Base-by-base conservation (phyloP, 768 basidiomycete genomes). In the Crassisporium funariophilum region DNA sequence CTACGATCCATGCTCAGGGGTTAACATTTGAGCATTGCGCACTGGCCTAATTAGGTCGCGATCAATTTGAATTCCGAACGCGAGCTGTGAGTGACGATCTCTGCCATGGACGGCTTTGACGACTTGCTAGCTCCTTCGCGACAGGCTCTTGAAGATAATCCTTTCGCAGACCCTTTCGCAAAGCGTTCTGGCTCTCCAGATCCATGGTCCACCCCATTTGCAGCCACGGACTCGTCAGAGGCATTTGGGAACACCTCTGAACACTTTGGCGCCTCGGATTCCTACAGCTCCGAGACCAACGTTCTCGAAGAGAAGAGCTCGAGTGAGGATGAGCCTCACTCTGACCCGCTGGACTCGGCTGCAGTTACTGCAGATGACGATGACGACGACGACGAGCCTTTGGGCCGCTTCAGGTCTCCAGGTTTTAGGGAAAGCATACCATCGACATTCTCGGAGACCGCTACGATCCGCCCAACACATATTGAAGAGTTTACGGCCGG, bases 151-250 rank as follows among this genome's bases (percentile, higher is more conserved):
- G 84, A 87, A 61, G 76, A 81, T 46, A 89, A 90, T 56, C 88
- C 88, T 0, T 90, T 91, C 50, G 81, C 81, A 29, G 81, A 86
- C 60, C 84, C 84, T 4, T 88, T 88, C 55, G 70, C 76, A n/a
- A 77, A 78, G 47, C 77, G 86, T 34, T 82, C 86, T 16, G 61
- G 66, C 53, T 88, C 87, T 15, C 84, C 86, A 34, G 88, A 90
- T 63, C 88, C 88, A 54, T 91, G 88, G 88, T 71, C 84, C 4
- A 78, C 76, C 47, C 83, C 80, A 29, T 82, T 75, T 51, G 72
- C 72, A 34, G 60, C 59, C 35, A 60, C 59, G 52, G 51, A 65
- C 35, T 27, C 67, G 54, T 52, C 61, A 24, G 65, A 69, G 41
- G 58, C 57, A 6, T 67, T 67, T 50, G 64, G 58, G 5, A 55